A percentile compares a stretch with the other conserved stretches of the same genome.
Evolutionary conservation across 202 grass and related monocot genomes (phyloP).

Genomic region (Panicum hallii): DNA sequence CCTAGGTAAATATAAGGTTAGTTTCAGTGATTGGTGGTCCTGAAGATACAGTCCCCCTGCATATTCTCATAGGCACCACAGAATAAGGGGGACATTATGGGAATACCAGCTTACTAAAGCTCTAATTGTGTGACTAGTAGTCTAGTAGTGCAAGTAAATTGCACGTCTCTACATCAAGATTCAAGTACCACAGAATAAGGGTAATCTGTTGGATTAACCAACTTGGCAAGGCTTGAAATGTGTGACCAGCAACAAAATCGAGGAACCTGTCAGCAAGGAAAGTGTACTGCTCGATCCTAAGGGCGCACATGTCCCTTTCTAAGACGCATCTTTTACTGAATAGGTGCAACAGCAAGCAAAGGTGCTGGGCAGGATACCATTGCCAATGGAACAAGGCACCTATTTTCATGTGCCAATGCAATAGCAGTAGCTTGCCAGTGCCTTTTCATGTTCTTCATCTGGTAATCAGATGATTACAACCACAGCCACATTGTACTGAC

Average conservation of each 20-base stretch:
- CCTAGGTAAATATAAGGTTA: slow-evolving; percentile 37
- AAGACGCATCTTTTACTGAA: slow-evolving; percentile 17
- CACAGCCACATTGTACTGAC: slow-evolving; percentile 7
- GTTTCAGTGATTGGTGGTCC: slow-evolving; percentile 42
- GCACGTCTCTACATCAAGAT: not conserved
- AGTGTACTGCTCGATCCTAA: not conserved
- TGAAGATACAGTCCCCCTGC: not conserved
- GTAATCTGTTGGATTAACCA: slow-evolving; percentile 25
- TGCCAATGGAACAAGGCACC: slow-evolving; percentile 30
- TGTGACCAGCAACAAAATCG: slow-evolving; percentile 45
- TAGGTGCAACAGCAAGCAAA: slow-evolving; percentile 35
- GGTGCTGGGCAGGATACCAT: slow-evolving; percentile 22
- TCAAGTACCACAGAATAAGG: slow-evolving; percentile 3
- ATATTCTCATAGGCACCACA: slow-evolving; percentile 28
- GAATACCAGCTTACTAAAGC: slow-evolving; percentile 4
- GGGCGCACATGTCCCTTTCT: slow-evolving; percentile 13
- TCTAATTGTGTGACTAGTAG: slow-evolving; percentile 23
- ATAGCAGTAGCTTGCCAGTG: slow-evolving; percentile 7
- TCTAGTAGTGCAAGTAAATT: slow-evolving; percentile 23
- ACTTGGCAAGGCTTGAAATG: slow-evolving; percentile 46
- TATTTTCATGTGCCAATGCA: not conserved
- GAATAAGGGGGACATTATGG: not conserved
- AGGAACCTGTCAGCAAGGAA: slow-evolving; percentile 10
- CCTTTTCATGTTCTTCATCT: not conserved
- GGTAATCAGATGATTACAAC: not conserved